phyloP scores from a whole-genome alignment of 345 rosid genomes.

The Eucalyptus guilfoylei region DNA sequence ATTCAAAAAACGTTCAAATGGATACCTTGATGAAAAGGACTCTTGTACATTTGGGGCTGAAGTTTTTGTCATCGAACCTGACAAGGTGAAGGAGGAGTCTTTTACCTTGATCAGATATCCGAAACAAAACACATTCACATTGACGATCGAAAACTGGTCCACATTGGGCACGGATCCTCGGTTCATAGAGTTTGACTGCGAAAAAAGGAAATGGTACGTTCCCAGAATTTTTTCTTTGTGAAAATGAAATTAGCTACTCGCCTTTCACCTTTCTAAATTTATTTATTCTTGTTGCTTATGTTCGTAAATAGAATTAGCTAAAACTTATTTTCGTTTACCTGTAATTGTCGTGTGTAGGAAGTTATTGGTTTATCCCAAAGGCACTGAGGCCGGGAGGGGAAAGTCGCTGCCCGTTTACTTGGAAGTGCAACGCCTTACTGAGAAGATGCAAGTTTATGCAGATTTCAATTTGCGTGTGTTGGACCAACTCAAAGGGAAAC shows the following conservation, averaged over 20 bases:
- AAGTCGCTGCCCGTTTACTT: neutral
- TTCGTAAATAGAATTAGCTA: neutral
- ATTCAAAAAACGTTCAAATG: neutral
- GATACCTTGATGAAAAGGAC: neutral
- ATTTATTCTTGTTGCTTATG: no score
- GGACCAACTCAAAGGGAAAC: neutral
- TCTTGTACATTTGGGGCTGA: neutral
- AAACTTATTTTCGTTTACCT: neutral
- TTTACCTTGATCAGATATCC: neutral
- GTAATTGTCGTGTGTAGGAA: neutral
- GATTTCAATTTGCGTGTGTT: neutral
- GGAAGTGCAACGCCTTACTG: accelerated
- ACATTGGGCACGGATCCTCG: accelerated
- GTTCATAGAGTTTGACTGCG: accelerated
- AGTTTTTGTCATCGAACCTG: neutral
- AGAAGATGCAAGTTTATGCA: neutral
- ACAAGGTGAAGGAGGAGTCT: neutral
- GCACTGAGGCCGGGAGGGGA: no score
- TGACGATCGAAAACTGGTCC: neutral
- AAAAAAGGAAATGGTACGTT: accelerated
- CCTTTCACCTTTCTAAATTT: neutral
- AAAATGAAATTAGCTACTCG: neutral
- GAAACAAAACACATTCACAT: accelerated
- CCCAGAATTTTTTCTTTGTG: neutral
- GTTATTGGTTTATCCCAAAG: neutral